phyloP scores from a whole-genome alignment of 306 rosid species.

The Calophaca sinica region DNA sequence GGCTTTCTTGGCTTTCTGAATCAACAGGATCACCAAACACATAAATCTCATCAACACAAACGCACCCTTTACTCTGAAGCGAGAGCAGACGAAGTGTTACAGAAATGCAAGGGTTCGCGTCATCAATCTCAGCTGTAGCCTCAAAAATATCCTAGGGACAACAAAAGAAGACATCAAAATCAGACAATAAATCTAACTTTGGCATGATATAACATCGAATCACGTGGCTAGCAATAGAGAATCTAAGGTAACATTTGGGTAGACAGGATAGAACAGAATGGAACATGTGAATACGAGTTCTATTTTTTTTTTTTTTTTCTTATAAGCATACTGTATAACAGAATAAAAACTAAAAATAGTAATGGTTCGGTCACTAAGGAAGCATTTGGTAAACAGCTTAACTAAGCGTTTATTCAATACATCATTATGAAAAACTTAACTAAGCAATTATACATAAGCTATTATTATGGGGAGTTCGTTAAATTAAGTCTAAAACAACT shows the following conservation, averaged over 20 bases:
- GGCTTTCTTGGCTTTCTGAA: conserved; percentile 57
- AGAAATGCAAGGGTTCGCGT: conserved; percentile 78
- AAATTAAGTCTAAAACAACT: too few relatives aligned
- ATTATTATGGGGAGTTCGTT: too few relatives aligned
- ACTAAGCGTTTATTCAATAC: too few relatives aligned
- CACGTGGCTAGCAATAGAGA: not conserved
- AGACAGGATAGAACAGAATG: not conserved
- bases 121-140: conserved; percentile 89
- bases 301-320: too few relatives aligned
- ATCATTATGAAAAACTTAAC: too few relatives aligned
- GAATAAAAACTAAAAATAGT: too few relatives aligned
- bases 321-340: too few relatives aligned
- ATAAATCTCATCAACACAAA: conserved; percentile 79
- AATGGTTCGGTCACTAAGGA: too few relatives aligned
- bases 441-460: too few relatives aligned
- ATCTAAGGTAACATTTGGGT: not conserved
- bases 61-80: conserved; percentile 69
- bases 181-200: conserved; percentile 35
- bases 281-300: not conserved
- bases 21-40: conserved; percentile 83
- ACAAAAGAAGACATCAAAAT: conserved; percentile 35
- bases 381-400: too few relatives aligned
- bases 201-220: not conserved
- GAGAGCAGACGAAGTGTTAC: conserved; percentile 82
- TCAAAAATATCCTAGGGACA: conserved; percentile 73